Evolutionary conservation across 768 basidiomycete genomes (phyloP).

Genomic region (Phanerodontia chrysosporium): DNA sequence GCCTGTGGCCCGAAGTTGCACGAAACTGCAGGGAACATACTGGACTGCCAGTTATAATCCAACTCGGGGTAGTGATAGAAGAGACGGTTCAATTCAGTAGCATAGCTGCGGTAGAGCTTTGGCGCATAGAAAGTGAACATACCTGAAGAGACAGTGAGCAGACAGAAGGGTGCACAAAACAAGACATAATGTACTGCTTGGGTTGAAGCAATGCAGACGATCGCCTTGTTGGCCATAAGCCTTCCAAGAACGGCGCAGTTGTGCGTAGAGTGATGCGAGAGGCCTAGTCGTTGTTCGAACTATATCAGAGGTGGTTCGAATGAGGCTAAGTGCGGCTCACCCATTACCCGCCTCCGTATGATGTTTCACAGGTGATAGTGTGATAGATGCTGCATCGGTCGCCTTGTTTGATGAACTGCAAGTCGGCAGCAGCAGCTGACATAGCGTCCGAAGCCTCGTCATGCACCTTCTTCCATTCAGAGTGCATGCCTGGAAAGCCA

Average conservation of each 20-base stretch:
- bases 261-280: neutral
- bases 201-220: neutral
- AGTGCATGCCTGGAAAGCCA: no score
- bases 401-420: neutral
- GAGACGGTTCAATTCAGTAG: neutral
- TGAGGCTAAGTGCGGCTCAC: neutral
- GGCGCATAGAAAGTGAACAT: constrained; percentile 9
- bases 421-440: neutral
- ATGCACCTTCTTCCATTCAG: no score
- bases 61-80: neutral
- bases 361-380: neutral
- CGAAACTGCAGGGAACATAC: constrained; percentile 8
- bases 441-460: neutral
- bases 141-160: neutral
- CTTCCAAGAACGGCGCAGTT: neutral
- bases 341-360: neutral
- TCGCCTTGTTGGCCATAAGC: neutral
- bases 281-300: neutral
- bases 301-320: neutral
- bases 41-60: neutral
- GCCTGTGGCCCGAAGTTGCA: constrained; percentile 7
- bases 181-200: neutral
- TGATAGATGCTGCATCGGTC: neutral
- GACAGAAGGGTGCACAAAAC: no score
- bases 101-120: neutral